Evolutionary conservation across 2,329 filamentous ascomycete genomes (phyloP).

Genomic region (Arthrobotrys pseudoclavata): DNA sequence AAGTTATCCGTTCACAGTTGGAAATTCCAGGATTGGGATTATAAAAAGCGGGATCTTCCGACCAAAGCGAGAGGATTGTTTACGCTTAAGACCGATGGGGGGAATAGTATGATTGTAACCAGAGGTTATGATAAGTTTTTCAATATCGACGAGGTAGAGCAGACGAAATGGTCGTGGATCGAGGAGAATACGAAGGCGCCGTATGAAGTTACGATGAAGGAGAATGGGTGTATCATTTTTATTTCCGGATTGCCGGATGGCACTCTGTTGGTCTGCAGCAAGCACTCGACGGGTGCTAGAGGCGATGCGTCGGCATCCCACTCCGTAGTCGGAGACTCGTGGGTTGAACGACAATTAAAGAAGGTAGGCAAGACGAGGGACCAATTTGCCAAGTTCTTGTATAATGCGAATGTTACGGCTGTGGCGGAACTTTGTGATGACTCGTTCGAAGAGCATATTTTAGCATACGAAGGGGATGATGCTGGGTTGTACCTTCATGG

Average conservation of each 20-base stretch:
- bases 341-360: slow-evolving; percentile 83
- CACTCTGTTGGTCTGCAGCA: slow-evolving; percentile 95
- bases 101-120: slow-evolving; percentile 81
- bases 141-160: slow-evolving; percentile 84
- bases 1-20: slow-evolving; percentile 85
- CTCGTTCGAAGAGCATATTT: slow-evolving; percentile 94
- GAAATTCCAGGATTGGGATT: slow-evolving; percentile 95
- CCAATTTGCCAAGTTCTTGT: slow-evolving; percentile 82
- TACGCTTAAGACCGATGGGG: slow-evolving; percentile 77
- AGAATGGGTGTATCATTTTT: slow-evolving; percentile 99
- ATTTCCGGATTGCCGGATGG: slow-evolving; percentile 90
- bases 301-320: slow-evolving; percentile 81
- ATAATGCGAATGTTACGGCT: slow-evolving; percentile 87
- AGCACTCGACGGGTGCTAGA: slow-evolving; percentile 92
- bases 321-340: slow-evolving; percentile 83
- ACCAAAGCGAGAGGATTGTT: slow-evolving; percentile 95
- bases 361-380: slow-evolving; percentile 81
- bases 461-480: slow-evolving; percentile 84
- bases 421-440: slow-evolving; percentile 98
- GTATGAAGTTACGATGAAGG: slow-evolving; percentile 96
- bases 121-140: slow-evolving; percentile 99
- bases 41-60: slow-evolving; percentile 86
- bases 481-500: slow-evolving; percentile 96
- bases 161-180: slow-evolving; percentile 87
- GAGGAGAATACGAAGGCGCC: slow-evolving; percentile 81